These are phyloP conservation scores for Obba rivulosa DNA, from an alignment of 768 basidiomycete genomes.

Conservation along the genomic window DNA sequence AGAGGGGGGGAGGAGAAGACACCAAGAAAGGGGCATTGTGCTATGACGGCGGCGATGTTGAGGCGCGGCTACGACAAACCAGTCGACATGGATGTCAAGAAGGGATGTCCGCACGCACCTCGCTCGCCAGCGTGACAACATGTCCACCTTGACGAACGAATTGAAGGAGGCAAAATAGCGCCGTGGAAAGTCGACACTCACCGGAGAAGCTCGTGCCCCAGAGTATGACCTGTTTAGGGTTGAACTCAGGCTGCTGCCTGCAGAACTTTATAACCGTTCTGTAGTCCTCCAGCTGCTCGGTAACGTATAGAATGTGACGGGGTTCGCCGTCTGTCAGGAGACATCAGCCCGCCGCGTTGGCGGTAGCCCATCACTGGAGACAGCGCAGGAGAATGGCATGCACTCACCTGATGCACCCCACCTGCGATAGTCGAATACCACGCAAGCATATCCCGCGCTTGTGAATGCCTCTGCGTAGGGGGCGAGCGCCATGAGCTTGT, in stretches of 20 bases:
- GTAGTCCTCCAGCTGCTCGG: constrained; percentile 34
- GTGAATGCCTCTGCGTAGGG: constrained; percentile 28
- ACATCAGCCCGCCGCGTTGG: background rate
- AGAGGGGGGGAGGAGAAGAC: constrained; percentile 3
- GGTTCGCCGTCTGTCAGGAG: constrained; percentile 27
- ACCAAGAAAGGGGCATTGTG: constrained; percentile 31
- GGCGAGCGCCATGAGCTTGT: constrained; percentile 27
- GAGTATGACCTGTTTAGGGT: constrained; percentile 25
- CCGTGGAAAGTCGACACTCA: constrained; percentile 1
- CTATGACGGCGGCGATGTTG: constrained; percentile 24
- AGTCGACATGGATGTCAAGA: background rate
- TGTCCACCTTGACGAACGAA: constrained; percentile 23
- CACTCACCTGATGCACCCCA: constrained; percentile 31
- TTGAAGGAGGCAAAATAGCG: background rate
- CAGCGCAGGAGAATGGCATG: background rate
- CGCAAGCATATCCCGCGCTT: constrained; percentile 24
- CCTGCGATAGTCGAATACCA: constrained; percentile 35
- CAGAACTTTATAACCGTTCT: constrained; percentile 30
- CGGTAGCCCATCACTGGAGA: background rate
- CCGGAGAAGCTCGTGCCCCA: constrained; percentile 34
- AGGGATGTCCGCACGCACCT: constrained; percentile 15
- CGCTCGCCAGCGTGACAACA: constrained; percentile 24
- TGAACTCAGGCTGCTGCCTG: constrained; percentile 24
- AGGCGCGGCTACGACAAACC: constrained; percentile 14
- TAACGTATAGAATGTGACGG: constrained; percentile 21